Evolutionary conservation across 192 early-diverging fungal genomes (phyloP).

Genomic region (Chytriomyces hyalinus): DNA sequence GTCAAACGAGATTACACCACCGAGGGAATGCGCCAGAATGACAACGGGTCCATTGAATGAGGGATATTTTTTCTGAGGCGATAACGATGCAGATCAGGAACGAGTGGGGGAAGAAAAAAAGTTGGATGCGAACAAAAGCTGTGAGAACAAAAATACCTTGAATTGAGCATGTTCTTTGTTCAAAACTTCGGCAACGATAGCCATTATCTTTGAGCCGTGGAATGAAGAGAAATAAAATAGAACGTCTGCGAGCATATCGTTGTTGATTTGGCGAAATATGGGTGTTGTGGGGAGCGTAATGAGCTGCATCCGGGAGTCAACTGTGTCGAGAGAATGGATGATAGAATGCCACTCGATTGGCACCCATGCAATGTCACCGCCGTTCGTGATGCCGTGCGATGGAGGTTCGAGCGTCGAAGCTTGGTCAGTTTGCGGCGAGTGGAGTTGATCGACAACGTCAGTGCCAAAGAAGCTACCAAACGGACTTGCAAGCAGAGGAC

Average conservation of each 20-base stretch:
- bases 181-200: conserved; percentile 6
- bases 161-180: neutral
- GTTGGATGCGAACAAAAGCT: neutral
- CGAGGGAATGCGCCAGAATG: conserved; percentile 54
- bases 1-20: conserved; percentile 54
- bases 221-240: conserved; percentile 55
- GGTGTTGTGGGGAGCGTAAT: conserved; percentile 55
- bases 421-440: neutral
- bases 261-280: conserved; percentile 51
- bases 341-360: conserved; percentile 53
- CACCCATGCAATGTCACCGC: conserved; percentile 42
- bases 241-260: conserved; percentile 57
- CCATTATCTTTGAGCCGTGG: conserved; percentile 47
- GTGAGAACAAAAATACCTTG: neutral
- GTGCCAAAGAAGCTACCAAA: neutral
- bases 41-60: conserved; percentile 46
- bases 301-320: conserved; percentile 47
- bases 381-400: neutral
- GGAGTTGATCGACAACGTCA: neutral
- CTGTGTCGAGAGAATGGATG: conserved; percentile 40
- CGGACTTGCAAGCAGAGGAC: neutral
- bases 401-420: neutral
- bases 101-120: neutral
- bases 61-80: conserved; percentile 37
- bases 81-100: neutral